Conservation (phyloP, 345 rosid genomes). For the Lepidium didymum region DNA sequence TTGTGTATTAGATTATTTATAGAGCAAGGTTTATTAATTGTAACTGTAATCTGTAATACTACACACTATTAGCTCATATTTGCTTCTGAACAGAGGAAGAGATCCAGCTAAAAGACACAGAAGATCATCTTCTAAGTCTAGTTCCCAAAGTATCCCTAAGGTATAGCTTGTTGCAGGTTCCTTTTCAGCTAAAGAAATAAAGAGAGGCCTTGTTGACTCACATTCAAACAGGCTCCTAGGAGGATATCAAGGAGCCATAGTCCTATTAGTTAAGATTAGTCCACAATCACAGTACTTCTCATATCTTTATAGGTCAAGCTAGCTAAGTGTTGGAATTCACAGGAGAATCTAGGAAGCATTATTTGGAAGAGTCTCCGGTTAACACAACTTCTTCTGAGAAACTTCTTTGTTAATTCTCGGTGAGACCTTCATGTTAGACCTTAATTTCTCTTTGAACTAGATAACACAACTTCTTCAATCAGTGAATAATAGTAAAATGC, state of each 20-base stretch:
- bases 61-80: not conserved
- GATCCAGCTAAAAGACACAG: constrained; percentile 54
- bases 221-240: constrained; percentile 37
- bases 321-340: not conserved
- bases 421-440: not conserved
- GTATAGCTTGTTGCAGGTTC: constrained; percentile 22
- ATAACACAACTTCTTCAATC: not conserved
- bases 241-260: constrained; percentile 59
- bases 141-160: constrained; percentile 69
- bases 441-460: too few relatives aligned
- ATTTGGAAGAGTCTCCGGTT: not conserved
- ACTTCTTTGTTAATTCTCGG: not conserved
- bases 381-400: not conserved
- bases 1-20: too few relatives aligned
- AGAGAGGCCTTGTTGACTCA: not conserved
- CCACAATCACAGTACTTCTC: not conserved
- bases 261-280: constrained; percentile 46
- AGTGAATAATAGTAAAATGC: not conserved
- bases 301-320: not conserved
- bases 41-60: not conserved
- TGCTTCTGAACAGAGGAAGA: constrained; percentile 43
- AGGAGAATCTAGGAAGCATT: not conserved
- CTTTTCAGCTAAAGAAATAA: not conserved
- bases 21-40: not conserved
- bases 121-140: constrained; percentile 62